These are phyloP conservation scores for Pestalotiopsis sp. DNA, from an alignment of 2,329 filamentous ascomycete genomes.

Conservation along the genomic window DNA sequence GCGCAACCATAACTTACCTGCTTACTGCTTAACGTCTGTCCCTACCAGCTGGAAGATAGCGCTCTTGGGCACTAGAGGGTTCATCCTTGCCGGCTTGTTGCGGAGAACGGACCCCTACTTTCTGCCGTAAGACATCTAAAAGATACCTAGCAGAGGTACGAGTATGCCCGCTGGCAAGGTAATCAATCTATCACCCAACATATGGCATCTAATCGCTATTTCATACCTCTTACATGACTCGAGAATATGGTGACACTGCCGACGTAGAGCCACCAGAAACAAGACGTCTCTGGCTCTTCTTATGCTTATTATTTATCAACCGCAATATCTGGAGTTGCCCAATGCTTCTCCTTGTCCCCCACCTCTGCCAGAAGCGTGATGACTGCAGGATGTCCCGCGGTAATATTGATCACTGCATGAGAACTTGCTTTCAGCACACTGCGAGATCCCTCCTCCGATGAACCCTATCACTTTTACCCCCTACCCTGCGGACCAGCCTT, in stretches of 20 bases:
- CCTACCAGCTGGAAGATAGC: background rate
- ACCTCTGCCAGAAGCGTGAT: background rate
- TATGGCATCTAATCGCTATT: too few relatives aligned
- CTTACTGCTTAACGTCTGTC: too few relatives aligned
- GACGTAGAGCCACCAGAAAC: background rate
- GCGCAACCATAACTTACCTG: too few relatives aligned
- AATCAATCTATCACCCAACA: background rate
- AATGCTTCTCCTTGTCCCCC: background rate
- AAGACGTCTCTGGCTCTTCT: background rate
- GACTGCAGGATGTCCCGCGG: background rate
- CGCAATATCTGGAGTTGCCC: background rate
- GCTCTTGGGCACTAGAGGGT: background rate
- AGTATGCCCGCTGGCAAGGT: background rate
- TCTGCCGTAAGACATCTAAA: background rate
- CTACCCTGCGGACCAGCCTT: background rate
- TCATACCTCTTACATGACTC: background rate
- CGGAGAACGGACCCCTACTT: background rate
- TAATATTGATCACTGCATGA: conserved; percentile 1
- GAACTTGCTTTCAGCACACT: background rate
- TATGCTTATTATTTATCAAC: background rate
- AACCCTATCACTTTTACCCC: background rate
- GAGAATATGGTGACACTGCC: background rate
- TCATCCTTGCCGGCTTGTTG: background rate
- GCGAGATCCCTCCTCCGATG: background rate
- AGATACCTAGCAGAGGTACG: too few relatives aligned